Conservation (phyloP, 495 filamentous ascomycete genomes). For the Penicillium antarcticum region DNA sequence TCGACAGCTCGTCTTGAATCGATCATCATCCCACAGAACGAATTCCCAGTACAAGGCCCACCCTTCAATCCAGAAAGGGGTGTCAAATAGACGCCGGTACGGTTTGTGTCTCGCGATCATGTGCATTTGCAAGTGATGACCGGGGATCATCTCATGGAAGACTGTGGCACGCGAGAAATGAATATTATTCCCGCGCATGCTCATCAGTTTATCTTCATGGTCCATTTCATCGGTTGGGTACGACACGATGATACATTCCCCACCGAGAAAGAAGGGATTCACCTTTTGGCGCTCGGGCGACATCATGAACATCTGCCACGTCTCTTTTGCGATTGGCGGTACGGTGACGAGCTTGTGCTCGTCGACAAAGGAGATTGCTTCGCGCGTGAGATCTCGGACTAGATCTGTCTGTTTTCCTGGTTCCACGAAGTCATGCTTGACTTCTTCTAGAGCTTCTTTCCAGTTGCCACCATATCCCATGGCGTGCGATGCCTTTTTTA, state of each 20-base stretch:
- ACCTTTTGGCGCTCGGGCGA: constrained; percentile 43
- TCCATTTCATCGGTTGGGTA: constrained; percentile 48
- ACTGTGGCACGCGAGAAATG: constrained; percentile 50
- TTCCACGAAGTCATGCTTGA: constrained; percentile 48
- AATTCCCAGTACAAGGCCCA: constrained; percentile 57
- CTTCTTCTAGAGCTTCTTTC: constrained; percentile 47
- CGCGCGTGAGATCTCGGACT: constrained; percentile 29
- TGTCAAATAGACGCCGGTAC: constrained; percentile 46
- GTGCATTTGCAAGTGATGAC: constrained; percentile 49
- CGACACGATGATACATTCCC: constrained; percentile 42
- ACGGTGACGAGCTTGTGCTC: constrained; percentile 49
- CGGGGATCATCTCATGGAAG: constrained; percentile 55
- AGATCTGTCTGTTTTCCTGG: constrained; percentile 46
- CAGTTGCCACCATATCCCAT: constrained; percentile 34
- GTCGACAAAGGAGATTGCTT: constrained; percentile 20
- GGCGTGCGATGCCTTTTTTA: constrained; percentile 20
- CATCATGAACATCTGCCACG: constrained; percentile 52
- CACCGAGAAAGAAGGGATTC: constrained; percentile 54
- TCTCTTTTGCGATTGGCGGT: constrained; percentile 44
- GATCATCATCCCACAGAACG: constrained; percentile 27
- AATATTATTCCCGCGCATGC: constrained; percentile 50
- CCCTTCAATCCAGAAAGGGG: constrained; percentile 53
- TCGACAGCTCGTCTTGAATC: constrained; percentile 42
- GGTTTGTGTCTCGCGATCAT: constrained; percentile 37
- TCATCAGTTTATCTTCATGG: constrained; percentile 50